Conservation (phyloP, 108 stramenopile species). For the Parietichytrium sp. region DNA sequence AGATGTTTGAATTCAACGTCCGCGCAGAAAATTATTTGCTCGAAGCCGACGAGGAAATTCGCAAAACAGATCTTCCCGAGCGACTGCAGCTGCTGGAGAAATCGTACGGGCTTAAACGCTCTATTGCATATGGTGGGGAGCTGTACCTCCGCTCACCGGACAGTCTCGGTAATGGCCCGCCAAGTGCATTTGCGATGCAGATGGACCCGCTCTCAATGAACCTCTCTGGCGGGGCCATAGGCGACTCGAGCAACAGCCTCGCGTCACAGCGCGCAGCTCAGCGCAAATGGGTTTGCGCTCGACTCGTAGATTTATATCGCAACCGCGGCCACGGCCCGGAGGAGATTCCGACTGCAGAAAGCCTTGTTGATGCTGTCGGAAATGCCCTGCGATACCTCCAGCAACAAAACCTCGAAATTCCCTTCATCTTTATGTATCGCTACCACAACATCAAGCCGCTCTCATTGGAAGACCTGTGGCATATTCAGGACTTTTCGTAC, state of each 20-base stretch:
- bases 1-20: conserved; percentile 17
- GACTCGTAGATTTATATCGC: neutral
- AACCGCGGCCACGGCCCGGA: neutral
- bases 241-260: neutral
- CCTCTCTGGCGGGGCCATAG: neutral
- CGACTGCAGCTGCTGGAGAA: conserved; percentile 31
- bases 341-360: neutral
- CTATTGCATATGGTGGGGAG: conserved; percentile 2
- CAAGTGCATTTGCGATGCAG: neutral
- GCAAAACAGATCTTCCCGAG: conserved; percentile 30
- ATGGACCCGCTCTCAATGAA: neutral
- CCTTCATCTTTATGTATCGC: conserved; percentile 26
- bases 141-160: neutral
- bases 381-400: conserved; percentile 17
- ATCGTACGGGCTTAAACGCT: neutral
- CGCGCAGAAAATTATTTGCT: conserved; percentile 35
- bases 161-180: neutral
- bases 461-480: conserved; percentile 18
- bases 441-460: neutral
- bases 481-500: neutral
- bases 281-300: neutral
- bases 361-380: neutral
- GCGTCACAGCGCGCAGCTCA: conserved; percentile 12
- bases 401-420: neutral
- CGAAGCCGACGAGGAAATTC: conserved; percentile 23